Evolutionary conservation across 2,329 filamentous ascomycete species (phyloP), one percentile per base, ranked within the genome.

Genomic region (Anthostomella pinea): DNA sequence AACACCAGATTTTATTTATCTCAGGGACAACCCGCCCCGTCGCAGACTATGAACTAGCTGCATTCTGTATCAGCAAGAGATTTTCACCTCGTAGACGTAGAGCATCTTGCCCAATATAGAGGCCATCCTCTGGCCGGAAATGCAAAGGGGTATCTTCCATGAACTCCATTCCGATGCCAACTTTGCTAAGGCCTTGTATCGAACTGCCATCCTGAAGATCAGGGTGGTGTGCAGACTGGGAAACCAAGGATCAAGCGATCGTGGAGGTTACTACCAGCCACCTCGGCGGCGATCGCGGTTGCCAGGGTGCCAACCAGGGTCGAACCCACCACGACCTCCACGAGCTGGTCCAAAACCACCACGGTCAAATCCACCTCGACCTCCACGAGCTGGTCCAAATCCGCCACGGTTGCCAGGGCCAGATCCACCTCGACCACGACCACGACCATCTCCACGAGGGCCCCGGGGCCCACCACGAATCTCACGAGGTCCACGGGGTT

Each of bases 271-370:
- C 50, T 48, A 14, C 54, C 48, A 20, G 53, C 49, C 40, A 20
- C 53, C 47, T 10, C 53, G 51, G 22, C 51, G 48, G 6, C 53
- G 50, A 14, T 54, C 52, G 9, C 52, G 53, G 36, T 50, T 45
- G 15, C 54, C 49, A 14, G 49, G 48, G 15, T 45, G 48, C 53
- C 54, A 57, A 7, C 45, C 43, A 8, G 48, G 28, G 10, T 54
- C 51, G 31, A 53, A 52, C 7, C 53, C 53, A 13, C 54, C 52
- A 26, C 54, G 41, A 21, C 46, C 45, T 14, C 44, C 35, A 31
- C 30, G n/a, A n/a, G n/a, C n/a, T n/a, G n/a, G 45, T 7, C 46
- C 45, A 11, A 40, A 38, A 13, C 45, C 45, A 17, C 44, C 30
- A 13, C 36, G 21, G 19, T 14, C 29, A 13, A 53, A 52, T 8